Evolutionary conservation across 2,329 filamentous ascomycete species (phyloP).

Genomic region (Monilinia vaccinii-corymbosi): DNA sequence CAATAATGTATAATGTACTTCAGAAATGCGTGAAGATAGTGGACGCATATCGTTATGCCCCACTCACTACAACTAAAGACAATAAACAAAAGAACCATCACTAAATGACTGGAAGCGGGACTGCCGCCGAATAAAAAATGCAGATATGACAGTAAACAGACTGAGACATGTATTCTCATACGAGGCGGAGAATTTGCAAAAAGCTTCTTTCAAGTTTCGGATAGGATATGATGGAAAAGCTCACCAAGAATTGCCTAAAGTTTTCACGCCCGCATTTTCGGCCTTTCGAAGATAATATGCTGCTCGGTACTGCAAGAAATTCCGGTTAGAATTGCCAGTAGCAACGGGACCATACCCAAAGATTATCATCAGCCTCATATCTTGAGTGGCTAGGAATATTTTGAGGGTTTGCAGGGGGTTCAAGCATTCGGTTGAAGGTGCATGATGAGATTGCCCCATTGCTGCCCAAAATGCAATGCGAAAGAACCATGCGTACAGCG

Average conservation of each 20-base stretch:
- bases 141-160: neutral
- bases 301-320: constrained; percentile 53
- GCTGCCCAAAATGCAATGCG: constrained; percentile 37
- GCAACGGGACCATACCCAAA: neutral
- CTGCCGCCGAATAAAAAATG: constrained; percentile 5
- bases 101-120: constrained; percentile 13
- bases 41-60: constrained; percentile 7
- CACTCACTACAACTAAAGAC: constrained; percentile 10
- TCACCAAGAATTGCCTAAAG: constrained; percentile 90
- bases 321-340: neutral
- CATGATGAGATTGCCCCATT: constrained; percentile 25
- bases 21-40: neutral
- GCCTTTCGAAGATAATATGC: constrained; percentile 89
- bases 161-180: constrained; percentile 4
- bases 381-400: constrained; percentile 18
- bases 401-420: constrained; percentile 16
- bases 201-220: neutral
- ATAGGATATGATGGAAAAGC: constrained; percentile 28
- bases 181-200: neutral
- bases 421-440: constrained; percentile 4
- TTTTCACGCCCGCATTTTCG: constrained; percentile 82
- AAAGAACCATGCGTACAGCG: constrained; percentile 17
- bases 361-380: constrained; percentile 39
- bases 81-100: constrained; percentile 11
- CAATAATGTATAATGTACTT: neutral